These are phyloP conservation scores for Ogataea salicorniae DNA, from an alignment of 805 yeast genomes.

Conservation along the genomic window DNA sequence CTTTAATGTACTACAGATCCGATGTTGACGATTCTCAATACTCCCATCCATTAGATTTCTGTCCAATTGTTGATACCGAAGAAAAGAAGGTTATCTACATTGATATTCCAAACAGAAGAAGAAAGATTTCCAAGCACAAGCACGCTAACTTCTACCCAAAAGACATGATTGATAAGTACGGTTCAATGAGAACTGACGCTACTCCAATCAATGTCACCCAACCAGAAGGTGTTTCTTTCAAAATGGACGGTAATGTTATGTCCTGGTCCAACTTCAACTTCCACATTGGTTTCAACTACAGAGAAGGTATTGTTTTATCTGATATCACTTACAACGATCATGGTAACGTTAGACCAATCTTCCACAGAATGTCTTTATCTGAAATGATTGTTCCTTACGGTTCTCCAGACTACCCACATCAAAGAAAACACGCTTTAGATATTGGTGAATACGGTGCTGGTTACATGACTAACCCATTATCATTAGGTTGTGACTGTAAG, in stretches of 20 bases:
- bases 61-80: slow-evolving; percentile 77
- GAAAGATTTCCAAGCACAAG: slow-evolving; percentile 62
- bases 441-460: slow-evolving; percentile 89
- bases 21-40: slow-evolving; percentile 67
- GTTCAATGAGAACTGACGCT: slow-evolving; percentile 56
- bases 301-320: slow-evolving; percentile 78
- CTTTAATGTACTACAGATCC: slow-evolving; percentile 70
- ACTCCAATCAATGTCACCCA: slow-evolving; percentile 69
- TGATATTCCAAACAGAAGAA: slow-evolving; percentile 71
- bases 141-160: slow-evolving; percentile 68
- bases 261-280: slow-evolving; percentile 74
- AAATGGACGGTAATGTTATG: slow-evolving; percentile 62
- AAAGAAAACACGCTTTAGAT: slow-evolving; percentile 81
- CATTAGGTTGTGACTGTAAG: slow-evolving; percentile 80
- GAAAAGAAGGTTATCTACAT: slow-evolving; percentile 62
- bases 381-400: slow-evolving; percentile 90
- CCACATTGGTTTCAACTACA: slow-evolving; percentile 79
- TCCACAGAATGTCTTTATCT: slow-evolving; percentile 71
- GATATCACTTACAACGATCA: slow-evolving; percentile 73
- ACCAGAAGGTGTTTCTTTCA: slow-evolving; percentile 80
- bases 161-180: slow-evolving; percentile 56
- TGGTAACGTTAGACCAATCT: slow-evolving; percentile 65
- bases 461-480: slow-evolving; percentile 72
- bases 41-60: slow-evolving; percentile 73
- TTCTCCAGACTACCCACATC: slow-evolving; percentile 73